phyloP scores from a whole-genome alignment of 345 rosid genomes.

The Carallia pectinifolia region DNA sequence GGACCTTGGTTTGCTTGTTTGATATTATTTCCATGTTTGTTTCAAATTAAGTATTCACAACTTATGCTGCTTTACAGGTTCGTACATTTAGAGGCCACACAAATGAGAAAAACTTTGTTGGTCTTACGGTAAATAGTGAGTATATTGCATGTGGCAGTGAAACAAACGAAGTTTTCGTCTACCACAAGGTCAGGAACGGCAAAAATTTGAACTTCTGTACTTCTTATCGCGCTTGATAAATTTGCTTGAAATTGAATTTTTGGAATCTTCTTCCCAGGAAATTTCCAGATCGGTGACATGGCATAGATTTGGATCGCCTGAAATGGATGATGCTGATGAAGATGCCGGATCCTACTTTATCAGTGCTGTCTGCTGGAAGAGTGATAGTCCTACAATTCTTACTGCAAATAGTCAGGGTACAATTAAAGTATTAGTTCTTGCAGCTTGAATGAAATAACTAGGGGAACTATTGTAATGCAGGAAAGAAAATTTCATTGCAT shows the following conservation, averaged over 20 bases:
- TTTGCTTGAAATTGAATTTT: not conserved
- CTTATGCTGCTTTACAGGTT: conserved; percentile 49
- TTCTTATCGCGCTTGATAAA: not conserved
- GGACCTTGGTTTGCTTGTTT: not conserved
- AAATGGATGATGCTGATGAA: conserved; percentile 80
- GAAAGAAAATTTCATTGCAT: not conserved
- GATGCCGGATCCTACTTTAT: conserved; percentile 86
- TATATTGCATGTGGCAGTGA: conserved; percentile 96
- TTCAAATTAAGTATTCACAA: not conserved
- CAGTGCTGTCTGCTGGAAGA: conserved; percentile 98
- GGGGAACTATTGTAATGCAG: not conserved
- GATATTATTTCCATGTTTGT: not conserved
- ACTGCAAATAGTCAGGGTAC: conserved; percentile 98
- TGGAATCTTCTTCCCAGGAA: conserved; percentile 51
- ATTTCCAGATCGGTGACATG: conserved; percentile 75
- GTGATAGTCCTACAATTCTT: conserved; percentile 88
- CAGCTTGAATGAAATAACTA: conserved; percentile 42
- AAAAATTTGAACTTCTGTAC: not conserved
- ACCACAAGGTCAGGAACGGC: conserved; percentile 71
- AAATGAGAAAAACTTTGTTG: conserved; percentile 97
- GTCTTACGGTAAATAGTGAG: conserved; percentile 79
- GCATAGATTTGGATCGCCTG: conserved; percentile 89
- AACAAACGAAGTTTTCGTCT: conserved; percentile 90
- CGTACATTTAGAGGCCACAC: conserved; percentile 86
- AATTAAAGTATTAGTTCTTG: conserved; percentile 85